Evolutionary conservation across 176 grass and related monocot genomes (phyloP), one percentile per base, ranked within the genome.

Genomic region (Elaeis guineensis): DNA sequence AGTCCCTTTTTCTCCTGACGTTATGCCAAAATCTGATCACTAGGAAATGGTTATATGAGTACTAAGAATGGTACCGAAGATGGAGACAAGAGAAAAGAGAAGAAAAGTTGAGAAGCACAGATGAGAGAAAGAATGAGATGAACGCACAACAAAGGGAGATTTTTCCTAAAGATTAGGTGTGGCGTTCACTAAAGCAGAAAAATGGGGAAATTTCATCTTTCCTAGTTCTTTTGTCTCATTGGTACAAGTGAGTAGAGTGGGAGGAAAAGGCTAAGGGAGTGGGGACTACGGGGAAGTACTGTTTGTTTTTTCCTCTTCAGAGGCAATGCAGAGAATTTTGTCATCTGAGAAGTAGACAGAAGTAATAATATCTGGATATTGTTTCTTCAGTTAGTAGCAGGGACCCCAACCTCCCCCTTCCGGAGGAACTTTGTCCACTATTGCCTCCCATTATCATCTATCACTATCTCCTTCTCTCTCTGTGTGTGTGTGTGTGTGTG

Each of bases 381-480:
- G 54, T 56, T 56, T 56, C 54, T 56, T 56, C 19, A 56, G 12
- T 56, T 56, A 56, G 54, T 56, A 56, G 54, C 54, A 23, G 19
- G 1, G 8, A 6, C 8, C 35, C 35, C 11, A 1, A 9, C 35
- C 6, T 6, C 17, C 6, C 8, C 11, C 35, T 44, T 11, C 9
- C 9, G 6, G 9, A 44, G 35, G 35, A 44, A 6, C 54, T 22
- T 56, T 56, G 53, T 55, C 20, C 53, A 56, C 19, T 56, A 3
- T 21, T 22, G 54, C 54, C 18, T 7, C 19, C 18, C 54, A 56
- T 56, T 22, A 22, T 56, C 21, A 56, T 22, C 54, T 22, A 56
- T 14, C 18, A 56, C 9, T 56, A 1, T 21, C 54, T 11, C 54
- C 22, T 19, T 21, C 54, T 9, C 53, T 12, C 18, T 7, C 52